Percentiles rank a stretch among this genome's conserved stretches.
These are phyloP conservation scores for Magnaporthiopsis incrustans DNA, from an alignment of 2,329 filamentous ascomycete genomes.

Conservation along the genomic window DNA sequence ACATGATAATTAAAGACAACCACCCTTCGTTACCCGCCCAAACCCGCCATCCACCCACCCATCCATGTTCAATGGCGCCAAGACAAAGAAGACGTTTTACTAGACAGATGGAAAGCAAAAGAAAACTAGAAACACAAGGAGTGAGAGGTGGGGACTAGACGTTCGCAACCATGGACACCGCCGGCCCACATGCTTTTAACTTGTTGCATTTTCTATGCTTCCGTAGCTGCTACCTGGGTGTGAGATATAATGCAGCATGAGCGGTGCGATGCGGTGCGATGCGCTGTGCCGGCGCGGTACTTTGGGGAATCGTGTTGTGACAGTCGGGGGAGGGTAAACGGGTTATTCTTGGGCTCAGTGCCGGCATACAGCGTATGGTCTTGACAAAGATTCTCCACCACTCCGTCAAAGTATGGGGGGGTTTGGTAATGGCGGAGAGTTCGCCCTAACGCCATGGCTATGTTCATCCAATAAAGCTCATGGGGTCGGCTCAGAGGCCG, in stretches of 20 bases:
- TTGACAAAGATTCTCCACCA: background rate
- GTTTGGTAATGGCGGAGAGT: background rate
- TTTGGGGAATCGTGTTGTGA: background rate
- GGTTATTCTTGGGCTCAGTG: background rate
- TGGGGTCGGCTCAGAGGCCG: background rate
- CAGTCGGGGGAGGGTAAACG: background rate
- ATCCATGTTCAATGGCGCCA: too few species aligned
- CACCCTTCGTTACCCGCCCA: too few species aligned
- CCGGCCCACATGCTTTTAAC: background rate
- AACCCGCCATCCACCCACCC: too few species aligned
- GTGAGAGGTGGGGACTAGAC: too few species aligned
- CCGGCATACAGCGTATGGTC: background rate
- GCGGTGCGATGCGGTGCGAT: background rate
- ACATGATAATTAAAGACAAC: too few species aligned
- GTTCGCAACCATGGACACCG: background rate
- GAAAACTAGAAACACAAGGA: too few species aligned
- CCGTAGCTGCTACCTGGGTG: background rate
- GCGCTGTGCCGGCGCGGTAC: background rate
- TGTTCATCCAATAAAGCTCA: background rate
- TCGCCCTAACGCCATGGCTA: background rate
- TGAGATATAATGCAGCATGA: background rate
- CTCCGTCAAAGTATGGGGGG: background rate
- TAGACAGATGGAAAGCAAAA: too few species aligned
- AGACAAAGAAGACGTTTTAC: too few species aligned
- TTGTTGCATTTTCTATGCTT: background rate